Conservation (phyloP, 257 asterid species). For the Solanum medicagineum region DNA sequence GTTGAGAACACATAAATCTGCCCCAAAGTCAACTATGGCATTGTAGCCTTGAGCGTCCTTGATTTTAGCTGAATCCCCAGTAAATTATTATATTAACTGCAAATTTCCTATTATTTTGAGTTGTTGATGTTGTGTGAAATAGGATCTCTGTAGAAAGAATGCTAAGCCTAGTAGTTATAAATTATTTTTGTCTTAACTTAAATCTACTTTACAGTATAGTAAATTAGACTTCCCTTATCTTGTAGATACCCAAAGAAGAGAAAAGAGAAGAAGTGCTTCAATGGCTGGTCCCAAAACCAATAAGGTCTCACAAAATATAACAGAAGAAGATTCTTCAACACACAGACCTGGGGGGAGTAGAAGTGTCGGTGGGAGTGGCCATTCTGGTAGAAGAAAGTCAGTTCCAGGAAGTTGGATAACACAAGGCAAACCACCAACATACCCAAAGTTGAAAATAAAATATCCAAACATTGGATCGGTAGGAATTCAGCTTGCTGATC, state of each 20-base stretch:
- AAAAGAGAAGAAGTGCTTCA: no score
- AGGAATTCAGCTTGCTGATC: neutral
- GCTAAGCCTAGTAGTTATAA: neutral
- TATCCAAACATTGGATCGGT: neutral
- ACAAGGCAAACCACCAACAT: slow-evolving; percentile 1
- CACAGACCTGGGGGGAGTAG: neutral
- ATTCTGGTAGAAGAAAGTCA: neutral
- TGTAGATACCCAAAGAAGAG: neutral
- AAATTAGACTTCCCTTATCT: neutral
- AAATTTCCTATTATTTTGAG: no score
- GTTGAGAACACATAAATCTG: no score
- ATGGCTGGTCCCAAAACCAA: neutral
- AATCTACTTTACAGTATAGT: neutral
- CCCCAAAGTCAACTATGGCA: neutral
- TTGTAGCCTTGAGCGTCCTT: neutral
- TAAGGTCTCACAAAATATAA: neutral
- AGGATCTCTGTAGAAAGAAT: neutral
- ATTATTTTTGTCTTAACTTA: no score
- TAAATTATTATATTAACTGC: no score
- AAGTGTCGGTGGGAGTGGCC: neutral
- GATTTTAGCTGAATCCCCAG: neutral
- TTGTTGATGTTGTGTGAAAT: neutral
- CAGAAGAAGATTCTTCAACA: neutral
- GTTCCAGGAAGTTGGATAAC: neutral
- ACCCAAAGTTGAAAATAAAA: neutral